These are phyloP conservation scores for Paspalum vaginatum DNA, from an alignment of 176 grass and related monocot species.

Conservation along the genomic window DNA sequence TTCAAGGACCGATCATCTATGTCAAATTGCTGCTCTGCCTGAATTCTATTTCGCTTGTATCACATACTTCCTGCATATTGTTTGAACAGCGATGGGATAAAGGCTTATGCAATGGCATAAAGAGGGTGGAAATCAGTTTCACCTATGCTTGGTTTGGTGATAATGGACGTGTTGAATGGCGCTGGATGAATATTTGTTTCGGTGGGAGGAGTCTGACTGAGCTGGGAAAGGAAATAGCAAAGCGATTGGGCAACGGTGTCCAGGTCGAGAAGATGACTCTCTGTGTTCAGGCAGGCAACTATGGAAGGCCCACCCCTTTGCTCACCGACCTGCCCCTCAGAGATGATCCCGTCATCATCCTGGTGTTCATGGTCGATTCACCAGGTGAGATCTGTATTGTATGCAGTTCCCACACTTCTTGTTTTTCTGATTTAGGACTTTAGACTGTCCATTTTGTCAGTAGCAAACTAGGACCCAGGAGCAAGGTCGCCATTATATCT, in stretches of 20 bases:
- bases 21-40: neutral
- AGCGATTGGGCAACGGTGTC: neutral
- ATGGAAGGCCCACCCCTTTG: slow-evolving; percentile 22
- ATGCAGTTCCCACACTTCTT: no score
- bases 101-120: slow-evolving; percentile 21
- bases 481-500: no score
- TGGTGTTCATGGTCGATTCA: slow-evolving; percentile 35
- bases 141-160: slow-evolving; percentile 2
- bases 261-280: slow-evolving; percentile 31
- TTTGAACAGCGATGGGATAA: slow-evolving; percentile 22
- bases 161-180: slow-evolving; percentile 17
- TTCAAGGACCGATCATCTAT: neutral
- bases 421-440: no score
- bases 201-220: slow-evolving; percentile 35
- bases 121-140: slow-evolving; percentile 5
- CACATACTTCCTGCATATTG: slow-evolving; percentile 1
- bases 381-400: slow-evolving; percentile 8
- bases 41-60: neutral
- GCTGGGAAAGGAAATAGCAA: slow-evolving; percentile 31
- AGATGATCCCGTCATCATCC: slow-evolving; percentile 14
- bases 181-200: neutral
- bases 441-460: no score
- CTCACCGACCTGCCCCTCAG: slow-evolving; percentile 41
- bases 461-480: no score
- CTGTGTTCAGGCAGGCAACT: slow-evolving; percentile 36